phyloP scores from a whole-genome alignment of 495 filamentous ascomycete species.

The Neurospora cerealis region DNA sequence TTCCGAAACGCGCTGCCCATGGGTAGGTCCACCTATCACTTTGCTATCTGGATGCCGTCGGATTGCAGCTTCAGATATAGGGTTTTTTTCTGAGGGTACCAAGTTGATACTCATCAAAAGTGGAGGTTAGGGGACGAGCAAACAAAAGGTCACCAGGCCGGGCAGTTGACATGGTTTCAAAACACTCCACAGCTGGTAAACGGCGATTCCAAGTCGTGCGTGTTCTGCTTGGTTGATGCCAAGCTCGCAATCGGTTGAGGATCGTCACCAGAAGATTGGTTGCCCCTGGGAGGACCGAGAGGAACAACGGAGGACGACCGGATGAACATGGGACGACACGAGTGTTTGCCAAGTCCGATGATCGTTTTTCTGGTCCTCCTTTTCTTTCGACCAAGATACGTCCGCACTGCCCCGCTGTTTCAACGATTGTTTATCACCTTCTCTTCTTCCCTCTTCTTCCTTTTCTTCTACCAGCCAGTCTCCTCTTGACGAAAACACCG shows the following conservation, averaged over 20 bases:
- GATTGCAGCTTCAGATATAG: neutral
- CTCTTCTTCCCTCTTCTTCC: neutral
- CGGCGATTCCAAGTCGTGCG: neutral
- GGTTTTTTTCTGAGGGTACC: neutral
- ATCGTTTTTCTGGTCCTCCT: constrained; percentile 5
- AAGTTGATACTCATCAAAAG: neutral
- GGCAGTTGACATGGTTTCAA: neutral
- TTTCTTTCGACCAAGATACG: neutral
- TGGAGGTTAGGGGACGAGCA: neutral
- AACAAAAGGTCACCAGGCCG: neutral
- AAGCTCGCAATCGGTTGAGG: neutral
- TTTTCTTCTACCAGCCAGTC: neutral
- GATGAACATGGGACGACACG: neutral
- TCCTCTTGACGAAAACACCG: neutral
- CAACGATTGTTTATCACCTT: neutral
- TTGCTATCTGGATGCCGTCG: neutral
- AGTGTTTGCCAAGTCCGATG: neutral
- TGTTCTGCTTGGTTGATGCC: neutral
- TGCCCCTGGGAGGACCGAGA: neutral
- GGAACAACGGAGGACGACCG: neutral
- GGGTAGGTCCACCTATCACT: neutral
- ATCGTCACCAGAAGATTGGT: neutral
- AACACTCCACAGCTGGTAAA: neutral
- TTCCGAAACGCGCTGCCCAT: neutral
- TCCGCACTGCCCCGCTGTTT: constrained; percentile 6